A percentile compares a stretch with the other conserved stretches of the same genome.
These are phyloP conservation scores for Penicillium angulare DNA, from an alignment of 495 filamentous ascomycete genomes.

Conservation along the genomic window DNA sequence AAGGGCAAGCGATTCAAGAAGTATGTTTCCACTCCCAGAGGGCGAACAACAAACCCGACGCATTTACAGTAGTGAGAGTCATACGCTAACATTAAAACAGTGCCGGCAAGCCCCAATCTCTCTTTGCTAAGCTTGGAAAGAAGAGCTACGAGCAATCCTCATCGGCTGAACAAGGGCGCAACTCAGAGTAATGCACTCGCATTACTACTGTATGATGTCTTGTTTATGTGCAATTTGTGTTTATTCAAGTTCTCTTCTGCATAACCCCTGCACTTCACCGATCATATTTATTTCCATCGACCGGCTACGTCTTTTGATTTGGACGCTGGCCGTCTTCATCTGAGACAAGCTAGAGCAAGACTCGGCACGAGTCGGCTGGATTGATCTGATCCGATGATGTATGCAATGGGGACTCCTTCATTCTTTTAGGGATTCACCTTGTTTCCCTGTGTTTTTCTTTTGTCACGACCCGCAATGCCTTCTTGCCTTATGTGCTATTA, in stretches of 20 bases:
- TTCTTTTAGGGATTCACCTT: not conserved
- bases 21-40: slow-evolving; percentile 24
- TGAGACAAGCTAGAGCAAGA: no score
- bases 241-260: not conserved
- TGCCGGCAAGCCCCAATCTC: slow-evolving; percentile 47
- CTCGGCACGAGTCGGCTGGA: not conserved
- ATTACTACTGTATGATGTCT: no score
- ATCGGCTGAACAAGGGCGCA: slow-evolving; percentile 21
- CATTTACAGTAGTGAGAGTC: not conserved
- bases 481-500: slow-evolving; percentile 9
- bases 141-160: slow-evolving; percentile 48
- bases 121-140: slow-evolving; percentile 52
- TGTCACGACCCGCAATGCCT: slow-evolving; percentile 29
- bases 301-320: no score
- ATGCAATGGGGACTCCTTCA: not conserved
- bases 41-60: not conserved
- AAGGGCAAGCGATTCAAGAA: slow-evolving; percentile 76
- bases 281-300: no score
- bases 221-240: no score
- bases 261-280: no score
- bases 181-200: slow-evolving; percentile 17
- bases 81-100: slow-evolving; percentile 18
- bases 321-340: not conserved
- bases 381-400: not conserved
- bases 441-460: slow-evolving; percentile 12